Evolutionary conservation across 352 stramenopile species (phyloP).

Genomic region (Pythium guiyangense): DNA sequence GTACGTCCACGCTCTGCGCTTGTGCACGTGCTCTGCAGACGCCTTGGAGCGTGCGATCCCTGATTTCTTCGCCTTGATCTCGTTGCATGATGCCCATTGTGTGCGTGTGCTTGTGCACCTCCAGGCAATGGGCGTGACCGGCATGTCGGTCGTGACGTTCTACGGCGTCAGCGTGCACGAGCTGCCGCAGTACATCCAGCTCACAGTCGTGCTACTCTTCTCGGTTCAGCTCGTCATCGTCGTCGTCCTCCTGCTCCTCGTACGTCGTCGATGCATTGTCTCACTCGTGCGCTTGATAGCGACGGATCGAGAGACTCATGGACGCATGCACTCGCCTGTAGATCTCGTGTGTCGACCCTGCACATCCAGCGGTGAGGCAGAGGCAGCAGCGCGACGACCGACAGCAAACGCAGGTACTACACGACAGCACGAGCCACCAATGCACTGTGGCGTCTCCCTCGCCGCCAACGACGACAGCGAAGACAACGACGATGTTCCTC

Average conservation of each 20-base stretch:
- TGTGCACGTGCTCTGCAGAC: background rate
- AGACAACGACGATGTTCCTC: background rate
- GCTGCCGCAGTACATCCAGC: constrained; percentile 31
- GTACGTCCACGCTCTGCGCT: constrained; percentile 13
- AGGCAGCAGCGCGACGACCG: constrained; percentile 5
- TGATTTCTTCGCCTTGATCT: background rate
- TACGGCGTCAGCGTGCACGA: constrained; percentile 39
- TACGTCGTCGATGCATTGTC: constrained; percentile 19
- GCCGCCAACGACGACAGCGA: background rate
- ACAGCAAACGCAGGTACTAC: background rate
- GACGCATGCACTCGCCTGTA: constrained; percentile 7
- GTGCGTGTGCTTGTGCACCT: background rate
- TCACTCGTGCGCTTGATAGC: background rate
- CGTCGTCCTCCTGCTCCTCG: constrained; percentile 14
- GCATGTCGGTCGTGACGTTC: constrained; percentile 39
- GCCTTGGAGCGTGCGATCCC: background rate
- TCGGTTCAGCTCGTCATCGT: constrained; percentile 33
- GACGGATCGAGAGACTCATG: background rate
- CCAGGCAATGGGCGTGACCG: constrained; percentile 32
- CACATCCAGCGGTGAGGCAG: constrained; percentile 20
- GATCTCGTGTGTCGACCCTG: constrained; percentile 53
- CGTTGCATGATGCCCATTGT: background rate
- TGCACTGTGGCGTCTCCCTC: background rate
- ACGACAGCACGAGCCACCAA: background rate
- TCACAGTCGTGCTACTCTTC: constrained; percentile 35